Conservation (phyloP, 2,329 filamentous ascomycete genomes). For the Claviceps sorghi region DNA sequence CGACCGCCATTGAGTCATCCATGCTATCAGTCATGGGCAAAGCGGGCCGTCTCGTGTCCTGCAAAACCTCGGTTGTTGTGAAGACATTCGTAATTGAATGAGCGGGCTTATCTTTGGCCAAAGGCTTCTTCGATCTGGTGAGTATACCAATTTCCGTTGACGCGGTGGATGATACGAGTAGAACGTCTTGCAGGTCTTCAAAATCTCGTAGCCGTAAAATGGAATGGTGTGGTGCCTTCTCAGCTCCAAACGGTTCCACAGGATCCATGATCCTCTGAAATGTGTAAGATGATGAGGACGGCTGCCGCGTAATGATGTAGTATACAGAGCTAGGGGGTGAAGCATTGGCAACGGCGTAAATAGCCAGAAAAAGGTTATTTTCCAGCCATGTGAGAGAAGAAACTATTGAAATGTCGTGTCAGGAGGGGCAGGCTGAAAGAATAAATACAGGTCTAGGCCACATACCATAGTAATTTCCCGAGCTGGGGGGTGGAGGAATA, state of each 20-base stretch:
- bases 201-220: conserved; percentile 67
- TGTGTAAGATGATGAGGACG: conserved; percentile 39
- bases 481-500: conserved; percentile 60
- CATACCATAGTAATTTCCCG: conserved; percentile 55
- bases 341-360: conserved; percentile 55
- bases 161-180: conserved; percentile 71
- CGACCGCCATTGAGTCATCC: conserved; percentile 62
- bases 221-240: conserved; percentile 60
- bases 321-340: conserved; percentile 53
- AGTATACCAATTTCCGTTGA: conserved; percentile 67
- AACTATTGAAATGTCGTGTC: conserved; percentile 31
- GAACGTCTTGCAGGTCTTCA: conserved; percentile 61
- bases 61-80: conserved; percentile 54
- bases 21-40: conserved; percentile 51
- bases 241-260: conserved; percentile 55
- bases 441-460: conserved; percentile 4
- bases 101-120: conserved; percentile 46
- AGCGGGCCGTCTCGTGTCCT: conserved; percentile 61
- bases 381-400: conserved; percentile 79
- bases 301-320: conserved; percentile 60
- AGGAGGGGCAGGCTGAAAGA: not conserved
- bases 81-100: conserved; percentile 53
- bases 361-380: conserved; percentile 67
- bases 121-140: conserved; percentile 53
- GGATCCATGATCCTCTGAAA: conserved; percentile 65